Percentiles rank a stretch among this genome's conserved stretches.
These are phyloP conservation scores for Penicillium nucicola DNA, from an alignment of 495 filamentous ascomycete species.

Conservation along the genomic window DNA sequence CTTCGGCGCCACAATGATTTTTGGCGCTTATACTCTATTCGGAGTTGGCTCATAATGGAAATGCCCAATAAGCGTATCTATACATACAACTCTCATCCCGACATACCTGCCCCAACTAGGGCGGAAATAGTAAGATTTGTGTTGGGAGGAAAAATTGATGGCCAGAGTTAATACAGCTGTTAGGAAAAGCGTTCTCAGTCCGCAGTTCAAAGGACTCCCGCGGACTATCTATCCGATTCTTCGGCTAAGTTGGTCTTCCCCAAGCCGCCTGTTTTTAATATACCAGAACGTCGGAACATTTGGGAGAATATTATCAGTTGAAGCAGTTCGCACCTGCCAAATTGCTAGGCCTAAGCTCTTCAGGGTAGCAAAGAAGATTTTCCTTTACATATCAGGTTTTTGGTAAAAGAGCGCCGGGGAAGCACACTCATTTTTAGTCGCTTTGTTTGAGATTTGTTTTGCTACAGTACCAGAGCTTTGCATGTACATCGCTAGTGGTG, in stretches of 20 bases:
- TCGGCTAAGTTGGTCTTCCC: neutral
- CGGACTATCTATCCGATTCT: slow-evolving; percentile 21
- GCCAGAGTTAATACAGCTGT: neutral
- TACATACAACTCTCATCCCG: slow-evolving; percentile 10
- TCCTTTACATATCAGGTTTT: too few species aligned
- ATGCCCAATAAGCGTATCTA: slow-evolving; percentile 13
- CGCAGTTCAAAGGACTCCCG: slow-evolving; percentile 32
- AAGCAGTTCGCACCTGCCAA: too few species aligned
- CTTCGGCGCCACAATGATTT: slow-evolving; percentile 12
- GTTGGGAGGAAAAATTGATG: neutral
- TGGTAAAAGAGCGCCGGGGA: too few species aligned
- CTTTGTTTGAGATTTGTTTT: too few species aligned
- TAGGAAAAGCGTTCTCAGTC: neutral
- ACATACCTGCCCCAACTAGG: slow-evolving; percentile 1
- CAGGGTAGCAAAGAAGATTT: too few species aligned
- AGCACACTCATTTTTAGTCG: too few species aligned
- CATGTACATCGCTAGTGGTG: too few species aligned
- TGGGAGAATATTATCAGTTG: neutral
- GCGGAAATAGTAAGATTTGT: neutral
- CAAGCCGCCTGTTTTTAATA: neutral
- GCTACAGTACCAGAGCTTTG: too few species aligned
- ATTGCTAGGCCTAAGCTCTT: too few species aligned
- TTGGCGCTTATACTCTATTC: slow-evolving; percentile 8
- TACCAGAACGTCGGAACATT: neutral
- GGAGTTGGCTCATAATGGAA: slow-evolving; percentile 8